Conservation (phyloP, 2,329 filamentous ascomycete genomes). For the Leptosphaerulina australis region DNA sequence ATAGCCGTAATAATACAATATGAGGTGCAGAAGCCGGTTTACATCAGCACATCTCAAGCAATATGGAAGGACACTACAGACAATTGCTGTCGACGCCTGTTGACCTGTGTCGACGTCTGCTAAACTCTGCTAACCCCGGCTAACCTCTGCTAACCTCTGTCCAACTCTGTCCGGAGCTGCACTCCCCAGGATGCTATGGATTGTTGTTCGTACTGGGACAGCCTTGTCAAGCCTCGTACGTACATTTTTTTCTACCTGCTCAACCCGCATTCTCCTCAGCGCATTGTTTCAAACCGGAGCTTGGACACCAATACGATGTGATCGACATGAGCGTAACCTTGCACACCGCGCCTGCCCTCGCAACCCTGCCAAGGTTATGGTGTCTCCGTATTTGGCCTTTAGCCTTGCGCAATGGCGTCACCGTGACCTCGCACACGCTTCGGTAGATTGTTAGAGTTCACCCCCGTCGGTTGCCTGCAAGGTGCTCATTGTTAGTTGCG, state of each 20-base stretch:
- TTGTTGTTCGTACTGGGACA: conserved; percentile 1
- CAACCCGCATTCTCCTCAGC: conserved; percentile 5
- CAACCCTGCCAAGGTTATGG: conserved; percentile 12
- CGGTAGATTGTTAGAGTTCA: conserved; percentile 3
- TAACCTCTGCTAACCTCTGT: too few species aligned
- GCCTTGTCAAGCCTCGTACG: background rate
- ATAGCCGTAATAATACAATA: conserved; percentile 1
- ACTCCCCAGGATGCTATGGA: background rate
- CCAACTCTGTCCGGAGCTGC: background rate
- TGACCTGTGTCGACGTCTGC: too few species aligned
- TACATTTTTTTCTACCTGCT: conserved; percentile 1
- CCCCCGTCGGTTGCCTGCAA: conserved; percentile 1
- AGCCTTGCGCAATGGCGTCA: conserved; percentile 18
- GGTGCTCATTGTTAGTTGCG: conserved; percentile 7
- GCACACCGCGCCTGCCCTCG: conserved; percentile 9
- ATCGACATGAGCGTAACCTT: conserved; percentile 17
- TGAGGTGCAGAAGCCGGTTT: conserved; percentile 16
- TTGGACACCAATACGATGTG: conserved; percentile 9
- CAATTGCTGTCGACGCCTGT: too few species aligned
- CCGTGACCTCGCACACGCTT: conserved; percentile 14
- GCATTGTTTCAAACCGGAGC: conserved; percentile 12
- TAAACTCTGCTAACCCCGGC: too few species aligned
- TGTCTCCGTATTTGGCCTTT: conserved; percentile 12
- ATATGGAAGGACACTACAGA: conserved; percentile 1
- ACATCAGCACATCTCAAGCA: background rate